Conservation (phyloP, 306 rosid genomes). For the Vigna reflexopilosa region DNA sequence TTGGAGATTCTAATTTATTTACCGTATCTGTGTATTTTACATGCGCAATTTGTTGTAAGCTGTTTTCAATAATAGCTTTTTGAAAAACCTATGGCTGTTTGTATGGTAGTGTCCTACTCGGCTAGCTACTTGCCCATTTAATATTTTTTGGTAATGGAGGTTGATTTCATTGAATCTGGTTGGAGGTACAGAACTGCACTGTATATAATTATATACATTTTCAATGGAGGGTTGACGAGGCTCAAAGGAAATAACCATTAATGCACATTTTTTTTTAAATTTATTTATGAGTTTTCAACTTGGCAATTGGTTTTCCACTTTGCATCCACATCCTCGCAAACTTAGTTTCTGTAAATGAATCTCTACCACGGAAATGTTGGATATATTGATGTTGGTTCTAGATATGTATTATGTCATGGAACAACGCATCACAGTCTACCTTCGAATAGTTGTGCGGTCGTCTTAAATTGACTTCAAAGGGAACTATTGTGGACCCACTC, state of each 20-base stretch:
- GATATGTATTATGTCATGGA: conserved; percentile 3
- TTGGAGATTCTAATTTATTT: conserved; percentile 38
- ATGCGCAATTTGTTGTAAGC: conserved; percentile 23
- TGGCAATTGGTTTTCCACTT: conserved; percentile 22
- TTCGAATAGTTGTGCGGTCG: conserved; percentile 29
- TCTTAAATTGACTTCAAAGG: background rate
- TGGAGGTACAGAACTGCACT: background rate
- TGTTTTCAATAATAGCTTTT: conserved; percentile 17
- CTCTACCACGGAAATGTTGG: conserved; percentile 2
- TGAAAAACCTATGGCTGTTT: conserved; percentile 15
- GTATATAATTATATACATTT: background rate
- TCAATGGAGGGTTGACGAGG: background rate
- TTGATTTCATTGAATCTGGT: conserved; percentile 8
- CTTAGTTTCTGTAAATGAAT: background rate
- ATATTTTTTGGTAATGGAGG: conserved; percentile 25
- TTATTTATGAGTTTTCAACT: conserved; percentile 7
- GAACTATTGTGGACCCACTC: conserved; percentile 10
- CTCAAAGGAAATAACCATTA: background rate
- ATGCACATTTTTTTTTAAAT: background rate
- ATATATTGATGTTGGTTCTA: background rate
- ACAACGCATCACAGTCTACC: background rate
- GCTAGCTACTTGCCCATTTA: conserved; percentile 30
- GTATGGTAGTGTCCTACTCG: conserved; percentile 38
- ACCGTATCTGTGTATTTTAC: conserved; percentile 17
- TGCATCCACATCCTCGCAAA: background rate